Conservation (phyloP, 257 asterid species). For the Verbascum thapsus region DNA sequence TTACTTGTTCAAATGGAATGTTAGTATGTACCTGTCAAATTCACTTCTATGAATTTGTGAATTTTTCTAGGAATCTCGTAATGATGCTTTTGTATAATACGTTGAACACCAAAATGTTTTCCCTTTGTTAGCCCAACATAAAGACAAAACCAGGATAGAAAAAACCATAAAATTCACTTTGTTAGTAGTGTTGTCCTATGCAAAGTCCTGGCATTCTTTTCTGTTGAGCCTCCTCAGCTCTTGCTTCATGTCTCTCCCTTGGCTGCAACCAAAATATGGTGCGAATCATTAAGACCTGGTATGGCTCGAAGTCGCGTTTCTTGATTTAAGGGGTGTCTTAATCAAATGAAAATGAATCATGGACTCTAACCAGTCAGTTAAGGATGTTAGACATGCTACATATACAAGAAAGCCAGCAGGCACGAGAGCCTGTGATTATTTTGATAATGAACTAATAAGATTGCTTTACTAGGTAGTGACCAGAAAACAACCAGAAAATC, state of each 20-base stretch:
- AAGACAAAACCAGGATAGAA: too few species aligned
- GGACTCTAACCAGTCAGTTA: not conserved
- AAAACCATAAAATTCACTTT: too few species aligned
- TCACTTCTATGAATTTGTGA: conserved; percentile 5
- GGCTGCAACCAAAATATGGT: too few species aligned
- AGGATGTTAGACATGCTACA: conserved; percentile 5
- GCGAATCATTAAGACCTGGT: too few species aligned
- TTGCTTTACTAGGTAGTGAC: not conserved
- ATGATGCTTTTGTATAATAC: conserved; percentile 17
- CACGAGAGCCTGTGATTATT: not conserved
- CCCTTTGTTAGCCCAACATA: not conserved
- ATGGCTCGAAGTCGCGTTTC: too few species aligned
- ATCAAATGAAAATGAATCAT: not conserved
- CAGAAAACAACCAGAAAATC: too few species aligned
- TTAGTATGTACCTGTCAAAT: conserved; percentile 6
- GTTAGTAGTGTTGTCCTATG: too few species aligned
- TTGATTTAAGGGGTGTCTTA: too few species aligned
- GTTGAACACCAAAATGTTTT: not conserved
- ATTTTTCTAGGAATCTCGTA: conserved; percentile 10
- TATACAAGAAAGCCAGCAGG: not conserved
- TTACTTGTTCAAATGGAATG: conserved; percentile 1
- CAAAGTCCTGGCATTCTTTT: too few species aligned
- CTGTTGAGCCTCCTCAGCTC: conserved; percentile 1
- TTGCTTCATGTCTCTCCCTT: not conserved
- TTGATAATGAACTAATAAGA: not conserved